Conservation (phyloP, 2,329 filamentous ascomycete species). For the Aureobasidium namibiae region DNA sequence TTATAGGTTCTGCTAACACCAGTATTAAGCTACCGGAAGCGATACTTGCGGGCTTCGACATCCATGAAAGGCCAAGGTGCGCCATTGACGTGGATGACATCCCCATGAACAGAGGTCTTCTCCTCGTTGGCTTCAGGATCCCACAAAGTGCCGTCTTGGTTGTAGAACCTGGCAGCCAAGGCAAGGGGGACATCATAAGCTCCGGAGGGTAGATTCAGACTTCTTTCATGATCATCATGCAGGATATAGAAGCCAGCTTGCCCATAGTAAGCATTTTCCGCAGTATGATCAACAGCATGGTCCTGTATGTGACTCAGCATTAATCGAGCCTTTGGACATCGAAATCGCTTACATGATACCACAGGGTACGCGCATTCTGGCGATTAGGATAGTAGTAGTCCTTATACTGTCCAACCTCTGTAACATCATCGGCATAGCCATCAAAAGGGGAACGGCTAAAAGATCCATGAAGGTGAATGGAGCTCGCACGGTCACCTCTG, state of each 20-base stretch:
- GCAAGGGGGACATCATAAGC: background rate
- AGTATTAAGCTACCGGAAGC: slow-evolving; percentile 46
- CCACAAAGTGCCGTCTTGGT: background rate
- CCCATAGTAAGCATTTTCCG: slow-evolving; percentile 41
- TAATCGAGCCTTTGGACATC: too few relatives aligned
- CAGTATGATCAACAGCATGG: too few relatives aligned
- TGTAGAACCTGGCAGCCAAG: background rate
- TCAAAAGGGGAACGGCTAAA: slow-evolving; percentile 44
- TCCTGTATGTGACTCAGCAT: too few relatives aligned
- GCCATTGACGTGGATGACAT: slow-evolving; percentile 51
- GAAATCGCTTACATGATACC: too few relatives aligned
- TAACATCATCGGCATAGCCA: slow-evolving; percentile 48
- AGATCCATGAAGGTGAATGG: too few relatives aligned
- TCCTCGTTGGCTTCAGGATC: background rate
- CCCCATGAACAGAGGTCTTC: slow-evolving; percentile 24
- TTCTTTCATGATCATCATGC: slow-evolving; percentile 40
- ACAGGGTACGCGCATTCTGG: slow-evolving; percentile 30
- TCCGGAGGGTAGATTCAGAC: slow-evolving; percentile 30
- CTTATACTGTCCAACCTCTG: slow-evolving; percentile 46
- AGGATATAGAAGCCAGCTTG: slow-evolving; percentile 51
- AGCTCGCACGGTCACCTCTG: too few relatives aligned
- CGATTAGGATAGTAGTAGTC: slow-evolving; percentile 56
- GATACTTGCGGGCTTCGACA: slow-evolving; percentile 53
- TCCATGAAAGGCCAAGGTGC: slow-evolving; percentile 51
- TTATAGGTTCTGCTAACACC: slow-evolving; percentile 41